phyloP scores from a whole-genome alignment of 805 yeast species.

The Wickerhamiella dianesei region DNA sequence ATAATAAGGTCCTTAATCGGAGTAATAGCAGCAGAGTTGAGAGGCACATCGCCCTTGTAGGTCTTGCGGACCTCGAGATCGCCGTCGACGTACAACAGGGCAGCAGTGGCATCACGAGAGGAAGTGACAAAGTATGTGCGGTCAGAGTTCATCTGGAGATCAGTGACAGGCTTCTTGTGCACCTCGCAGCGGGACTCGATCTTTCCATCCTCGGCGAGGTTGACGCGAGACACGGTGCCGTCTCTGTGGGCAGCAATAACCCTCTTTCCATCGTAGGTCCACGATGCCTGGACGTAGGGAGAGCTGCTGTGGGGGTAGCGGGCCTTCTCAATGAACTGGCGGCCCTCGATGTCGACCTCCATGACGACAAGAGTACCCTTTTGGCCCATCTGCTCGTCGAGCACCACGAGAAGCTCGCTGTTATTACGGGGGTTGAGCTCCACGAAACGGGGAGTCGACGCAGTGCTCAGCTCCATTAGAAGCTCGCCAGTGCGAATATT shows the following conservation, averaged over 20 bases:
- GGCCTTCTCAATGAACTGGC: conserved; percentile 40
- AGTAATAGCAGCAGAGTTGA: conserved; percentile 90
- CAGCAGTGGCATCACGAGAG: conserved; percentile 80
- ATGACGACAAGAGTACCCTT: conserved; percentile 62
- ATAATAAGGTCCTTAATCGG: conserved; percentile 85
- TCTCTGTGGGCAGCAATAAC: conserved; percentile 81
- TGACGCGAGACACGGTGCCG: conserved; percentile 71
- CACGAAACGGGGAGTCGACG: conserved; percentile 83
- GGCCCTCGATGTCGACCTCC: conserved; percentile 36
- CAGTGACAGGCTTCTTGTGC: conserved; percentile 68
- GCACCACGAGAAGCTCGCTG: conserved; percentile 47
- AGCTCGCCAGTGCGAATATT: conserved; percentile 57
- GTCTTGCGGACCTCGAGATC: conserved; percentile 57
- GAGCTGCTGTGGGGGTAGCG: conserved; percentile 8
- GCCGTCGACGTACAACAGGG: conserved; percentile 58
- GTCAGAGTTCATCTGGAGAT: conserved; percentile 80
- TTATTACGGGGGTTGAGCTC: conserved; percentile 66
- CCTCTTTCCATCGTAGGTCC: conserved; percentile 62
- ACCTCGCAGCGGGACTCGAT: conserved; percentile 42
- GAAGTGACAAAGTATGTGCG: conserved; percentile 81
- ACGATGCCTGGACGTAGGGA: conserved; percentile 59
- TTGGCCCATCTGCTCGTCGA: conserved; percentile 88
- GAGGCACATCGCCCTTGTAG: conserved; percentile 78
- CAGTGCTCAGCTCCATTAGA: conserved; percentile 44
- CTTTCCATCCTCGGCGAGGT: conserved; percentile 58